Evolutionary conservation across 2,329 filamentous ascomycete species (phyloP).

Genomic region (Drechslerella dactyloides): DNA sequence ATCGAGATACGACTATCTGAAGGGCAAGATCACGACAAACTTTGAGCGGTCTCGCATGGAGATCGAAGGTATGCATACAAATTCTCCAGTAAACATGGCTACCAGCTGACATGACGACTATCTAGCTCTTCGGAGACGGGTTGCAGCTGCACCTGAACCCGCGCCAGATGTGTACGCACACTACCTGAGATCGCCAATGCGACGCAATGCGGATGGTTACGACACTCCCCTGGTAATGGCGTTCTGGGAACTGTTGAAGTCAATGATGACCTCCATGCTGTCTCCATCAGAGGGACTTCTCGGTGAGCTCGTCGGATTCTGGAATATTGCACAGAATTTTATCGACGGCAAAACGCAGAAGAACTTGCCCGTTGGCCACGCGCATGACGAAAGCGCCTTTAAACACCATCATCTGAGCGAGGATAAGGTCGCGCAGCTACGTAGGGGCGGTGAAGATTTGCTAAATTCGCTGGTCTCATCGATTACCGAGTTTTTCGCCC

Average conservation of each 20-base stretch:
- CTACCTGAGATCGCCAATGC: slow-evolving; percentile 75
- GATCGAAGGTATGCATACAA: slow-evolving; percentile 67
- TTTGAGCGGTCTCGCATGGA: slow-evolving; percentile 89
- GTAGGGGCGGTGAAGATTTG: slow-evolving; percentile 80
- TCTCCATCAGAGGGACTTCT: slow-evolving; percentile 77
- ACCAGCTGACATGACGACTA: background rate
- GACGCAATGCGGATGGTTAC: slow-evolving; percentile 70
- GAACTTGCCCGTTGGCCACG: slow-evolving; percentile 71
- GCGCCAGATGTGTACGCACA: slow-evolving; percentile 72
- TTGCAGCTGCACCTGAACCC: slow-evolving; percentile 77
- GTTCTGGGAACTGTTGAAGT: slow-evolving; percentile 87
- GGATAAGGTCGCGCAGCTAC: slow-evolving; percentile 73
- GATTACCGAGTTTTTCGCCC: slow-evolving; percentile 80
- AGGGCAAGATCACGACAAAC: slow-evolving; percentile 78
- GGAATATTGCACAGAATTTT: slow-evolving; percentile 89
- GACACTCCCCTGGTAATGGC: slow-evolving; percentile 83
- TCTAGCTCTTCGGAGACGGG: slow-evolving; percentile 75
- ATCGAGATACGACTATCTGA: slow-evolving; percentile 86
- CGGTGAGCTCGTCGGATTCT: slow-evolving; percentile 89
- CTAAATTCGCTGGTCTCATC: slow-evolving; percentile 81
- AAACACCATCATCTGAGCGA: slow-evolving; percentile 79
- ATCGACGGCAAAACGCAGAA: slow-evolving; percentile 84
- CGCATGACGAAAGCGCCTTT: slow-evolving; percentile 76
- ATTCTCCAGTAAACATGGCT: background rate
- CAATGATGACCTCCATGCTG: slow-evolving; percentile 75